phyloP scores from a whole-genome alignment of 495 filamentous ascomycete species.

The Penicillium flavigenum region DNA sequence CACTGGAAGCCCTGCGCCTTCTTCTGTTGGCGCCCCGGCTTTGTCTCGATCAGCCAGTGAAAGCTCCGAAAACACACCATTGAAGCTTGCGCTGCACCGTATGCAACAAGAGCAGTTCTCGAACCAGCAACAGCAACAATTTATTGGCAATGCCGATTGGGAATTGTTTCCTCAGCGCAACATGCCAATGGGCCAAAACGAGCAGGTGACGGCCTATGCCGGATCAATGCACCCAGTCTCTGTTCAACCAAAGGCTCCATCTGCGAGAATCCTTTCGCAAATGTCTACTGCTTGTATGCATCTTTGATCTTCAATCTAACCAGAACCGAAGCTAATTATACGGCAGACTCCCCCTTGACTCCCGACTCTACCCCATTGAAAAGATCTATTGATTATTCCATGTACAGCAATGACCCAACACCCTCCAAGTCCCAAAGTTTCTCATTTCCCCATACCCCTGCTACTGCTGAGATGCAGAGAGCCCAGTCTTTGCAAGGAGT shows the following conservation, averaged over 20 bases:
- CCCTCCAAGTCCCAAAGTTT: conserved; percentile 38
- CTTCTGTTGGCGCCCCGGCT: conserved; percentile 20
- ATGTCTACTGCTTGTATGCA: conserved; percentile 50
- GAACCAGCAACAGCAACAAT: conserved; percentile 9
- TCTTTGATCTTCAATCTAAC: neutral
- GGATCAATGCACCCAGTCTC: conserved; percentile 37
- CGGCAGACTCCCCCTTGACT: conserved; percentile 47
- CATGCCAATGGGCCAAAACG: conserved; percentile 20
- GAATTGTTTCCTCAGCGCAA: conserved; percentile 27
- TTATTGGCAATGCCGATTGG: conserved; percentile 25
- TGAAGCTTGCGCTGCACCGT: conserved; percentile 20
- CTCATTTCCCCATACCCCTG: conserved; percentile 36
- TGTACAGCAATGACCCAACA: conserved; percentile 35
- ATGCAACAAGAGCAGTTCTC: conserved; percentile 23
- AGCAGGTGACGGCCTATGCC: conserved; percentile 24
- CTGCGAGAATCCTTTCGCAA: conserved; percentile 47
- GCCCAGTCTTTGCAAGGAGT: conserved; percentile 48
- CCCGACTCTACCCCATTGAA: conserved; percentile 50
- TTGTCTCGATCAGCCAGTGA: conserved; percentile 30
- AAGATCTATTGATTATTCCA: conserved; percentile 40
- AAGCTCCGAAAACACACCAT: conserved; percentile 19
- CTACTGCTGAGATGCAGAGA: conserved; percentile 47
- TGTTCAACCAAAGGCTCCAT: conserved; percentile 40
- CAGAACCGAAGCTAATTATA: conserved; percentile 15
- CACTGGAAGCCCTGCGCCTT: conserved; percentile 15